phyloP scores from a whole-genome alignment of 2,329 filamentous ascomycete genomes.

The Aspergillus glaucus region DNA sequence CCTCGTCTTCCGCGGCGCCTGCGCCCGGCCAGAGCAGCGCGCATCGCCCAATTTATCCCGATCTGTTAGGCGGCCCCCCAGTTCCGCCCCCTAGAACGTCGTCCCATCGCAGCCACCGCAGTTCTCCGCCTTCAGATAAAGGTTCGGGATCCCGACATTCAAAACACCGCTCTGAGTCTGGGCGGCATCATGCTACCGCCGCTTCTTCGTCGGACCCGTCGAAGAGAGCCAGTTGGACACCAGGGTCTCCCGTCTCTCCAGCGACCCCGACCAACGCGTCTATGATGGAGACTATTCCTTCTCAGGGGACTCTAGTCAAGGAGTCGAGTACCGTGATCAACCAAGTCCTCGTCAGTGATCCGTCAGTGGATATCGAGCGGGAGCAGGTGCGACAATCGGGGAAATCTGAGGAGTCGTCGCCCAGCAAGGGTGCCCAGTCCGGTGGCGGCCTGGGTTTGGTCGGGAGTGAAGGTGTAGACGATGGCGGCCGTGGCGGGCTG shows the following conservation, averaged over 20 bases:
- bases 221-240: slow-evolving; percentile 35
- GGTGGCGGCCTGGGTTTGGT: slow-evolving; percentile 40
- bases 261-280: slow-evolving; percentile 30
- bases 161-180: slow-evolving; percentile 34
- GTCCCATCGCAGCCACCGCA: slow-evolving; percentile 55
- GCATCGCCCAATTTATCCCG: slow-evolving; percentile 29
- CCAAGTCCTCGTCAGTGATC: slow-evolving; percentile 68
- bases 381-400: slow-evolving; percentile 65
- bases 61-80: slow-evolving; percentile 57
- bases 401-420: slow-evolving; percentile 39
- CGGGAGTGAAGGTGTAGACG: slow-evolving; percentile 47
- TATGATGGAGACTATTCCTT: slow-evolving; percentile 50
- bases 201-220: slow-evolving; percentile 43
- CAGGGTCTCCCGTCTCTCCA: slow-evolving; percentile 29
- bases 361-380: slow-evolving; percentile 64
- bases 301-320: slow-evolving; percentile 57
- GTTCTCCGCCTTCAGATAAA: slow-evolving; percentile 30
- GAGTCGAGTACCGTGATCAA: slow-evolving; percentile 76
- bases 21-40: slow-evolving; percentile 25
- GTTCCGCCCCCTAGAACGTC: slow-evolving; percentile 76
- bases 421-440: slow-evolving; percentile 39
- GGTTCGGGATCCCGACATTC: slow-evolving; percentile 36
- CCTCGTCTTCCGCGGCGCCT: slow-evolving; percentile 25
- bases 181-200: slow-evolving; percentile 24
- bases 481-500: slow-evolving; percentile 27